Evolutionary conservation across 2,329 filamentous ascomycete genomes (phyloP), one percentile per base, ranked within the genome.

Genomic region (Colletotrichum melonis): DNA sequence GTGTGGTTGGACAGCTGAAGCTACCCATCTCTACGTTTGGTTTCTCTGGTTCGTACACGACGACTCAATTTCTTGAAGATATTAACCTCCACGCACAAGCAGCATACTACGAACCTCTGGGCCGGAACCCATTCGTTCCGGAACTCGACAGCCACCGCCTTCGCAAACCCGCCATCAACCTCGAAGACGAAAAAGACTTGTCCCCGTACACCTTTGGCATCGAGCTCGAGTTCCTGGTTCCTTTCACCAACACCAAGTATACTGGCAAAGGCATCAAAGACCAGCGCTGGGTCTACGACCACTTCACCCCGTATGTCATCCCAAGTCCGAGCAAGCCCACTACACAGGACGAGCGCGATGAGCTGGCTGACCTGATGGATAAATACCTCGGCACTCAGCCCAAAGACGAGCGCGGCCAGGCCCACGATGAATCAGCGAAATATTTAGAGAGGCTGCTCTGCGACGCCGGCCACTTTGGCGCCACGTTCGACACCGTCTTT

Each of bases 171-270:
- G 42, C 62, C 32, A 49, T 74, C n/a, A 49, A 74, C 14, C 46
- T 74, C 22, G 46, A 28, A 2, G 46, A 66, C 22, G 58, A 54
- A 1, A 24, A 38, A 16, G 28, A 38, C 22, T 19, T 68, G 2
- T 38, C 64, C 7, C 72, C 65, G 0, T 72, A 69, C 32, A 68
- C 72, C 9, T 74, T 72, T n/a, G 72, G 72, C 28, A 14, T 72
- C 26, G 72, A 74, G n/a, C 22, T 72, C 12, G 72, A 74, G 22
- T 72, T 72, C 22, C 28, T 74, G 22, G 12, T 68, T 4, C 64
- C 72, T 1, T 72, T 64, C 28, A 16, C 11, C 16, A n/a, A 68
- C 24, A 16, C 11, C 16, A 24, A 32, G 5, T 6, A 14, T 3
- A n/a, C 9, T 4, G 46, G 57, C 16, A 22, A 24, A 1, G 26